Base-by-base conservation (phyloP, 352 stramenopile species). In the Phytophthora rubi region DNA sequence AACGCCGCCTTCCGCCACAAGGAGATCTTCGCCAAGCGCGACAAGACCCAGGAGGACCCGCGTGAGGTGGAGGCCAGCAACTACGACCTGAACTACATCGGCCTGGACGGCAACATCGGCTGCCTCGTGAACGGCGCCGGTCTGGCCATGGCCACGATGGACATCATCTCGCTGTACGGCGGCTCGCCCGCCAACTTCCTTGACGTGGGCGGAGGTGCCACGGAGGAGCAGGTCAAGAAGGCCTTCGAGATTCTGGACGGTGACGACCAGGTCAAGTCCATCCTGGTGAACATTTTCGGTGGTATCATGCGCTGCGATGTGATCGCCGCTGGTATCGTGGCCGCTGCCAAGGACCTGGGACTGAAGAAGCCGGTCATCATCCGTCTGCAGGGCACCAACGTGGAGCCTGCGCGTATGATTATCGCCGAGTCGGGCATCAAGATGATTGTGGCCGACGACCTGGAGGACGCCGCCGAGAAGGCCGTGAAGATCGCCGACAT, bases 211-310 rank as follows among this genome's bases (percentile, higher is more conserved):
- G 97, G 98, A 70, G 92, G 94, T 64, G 97, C 97, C 44, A 98
- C 89, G 18, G 93, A 98, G 76, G 65, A 81, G 47, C 92, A 98
- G 79, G 90, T 97, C 30, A 92, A 93, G 77, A 94, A 94, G 79
- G 87, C 87, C 10, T 94, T 94, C 47, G 87, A 94, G 83, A 91
- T 94, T 57, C 70, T 94, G 45, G 89, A 95, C 70, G 62, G 80
- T 44, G 98, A 99, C 82, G 71, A 89, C 39, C 94, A 98, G 58
- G 97, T 99, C 76, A 96, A 99, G 82, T 97, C 95, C 48, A 99
- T 99, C 70, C 83, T 99, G 16, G 97, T 99, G 53, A 99, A 99
- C 84, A 99, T 99, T 68, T 99, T 99, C 76, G 98, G 98, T 56
- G 98, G 98, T 53, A 99, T 99, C 84, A 99, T 99, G 97, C 88